phyloP scores from a whole-genome alignment of 1,284 basidiomycete genomes.

The Cystobasidium slooffiae region DNA sequence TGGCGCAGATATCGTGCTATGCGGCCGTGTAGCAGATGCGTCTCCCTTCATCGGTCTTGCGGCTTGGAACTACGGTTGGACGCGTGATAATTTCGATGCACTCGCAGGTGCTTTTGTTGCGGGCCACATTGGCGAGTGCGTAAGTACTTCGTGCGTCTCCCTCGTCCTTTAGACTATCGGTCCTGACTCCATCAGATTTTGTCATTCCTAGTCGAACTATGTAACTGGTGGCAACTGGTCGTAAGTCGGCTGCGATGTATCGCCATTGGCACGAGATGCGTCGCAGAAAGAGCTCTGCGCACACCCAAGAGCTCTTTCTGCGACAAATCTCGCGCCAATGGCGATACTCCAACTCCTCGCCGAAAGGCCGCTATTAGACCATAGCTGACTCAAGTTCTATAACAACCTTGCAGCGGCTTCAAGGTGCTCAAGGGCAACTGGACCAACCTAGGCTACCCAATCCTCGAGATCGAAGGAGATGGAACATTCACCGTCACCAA shows the following conservation, averaged over 20 bases:
- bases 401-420: slow-evolving; percentile 46
- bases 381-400: neutral
- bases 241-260: slow-evolving; percentile 10
- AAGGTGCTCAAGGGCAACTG: slow-evolving; percentile 45
- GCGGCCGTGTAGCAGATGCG: slow-evolving; percentile 52
- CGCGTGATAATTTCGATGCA: slow-evolving; percentile 45
- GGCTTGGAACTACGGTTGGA: slow-evolving; percentile 51
- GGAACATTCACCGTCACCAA: slow-evolving; percentile 50
- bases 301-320: no score
- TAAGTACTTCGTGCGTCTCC: neutral
- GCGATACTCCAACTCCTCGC: neutral
- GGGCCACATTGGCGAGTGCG: slow-evolving; percentile 37
- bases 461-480: slow-evolving; percentile 51
- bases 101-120: slow-evolving; percentile 50
- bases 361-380: neutral
- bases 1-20: slow-evolving; percentile 53
- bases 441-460: slow-evolving; percentile 51
- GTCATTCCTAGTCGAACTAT: slow-evolving; percentile 48
- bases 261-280: no score
- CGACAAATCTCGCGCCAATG: no score
- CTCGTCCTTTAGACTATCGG: neutral
- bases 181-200: neutral
- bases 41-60: slow-evolving; percentile 44
- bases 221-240: slow-evolving; percentile 51
- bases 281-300: no score